These are phyloP conservation scores for Macrolepiota fuliginosa DNA, from an alignment of 768 basidiomycete species.

Conservation along the genomic window DNA sequence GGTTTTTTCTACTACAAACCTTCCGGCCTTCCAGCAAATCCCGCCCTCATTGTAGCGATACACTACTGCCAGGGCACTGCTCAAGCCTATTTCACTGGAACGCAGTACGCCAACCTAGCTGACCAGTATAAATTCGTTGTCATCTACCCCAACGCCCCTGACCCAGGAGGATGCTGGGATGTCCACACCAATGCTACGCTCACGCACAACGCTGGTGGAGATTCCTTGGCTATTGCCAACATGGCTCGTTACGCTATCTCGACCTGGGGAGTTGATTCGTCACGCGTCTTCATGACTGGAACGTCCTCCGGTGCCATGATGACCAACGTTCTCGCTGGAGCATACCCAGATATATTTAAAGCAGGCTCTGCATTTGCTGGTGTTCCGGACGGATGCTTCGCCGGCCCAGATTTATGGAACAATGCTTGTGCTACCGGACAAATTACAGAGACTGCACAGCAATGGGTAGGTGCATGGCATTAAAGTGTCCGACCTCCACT, in stretches of 20 bases:
- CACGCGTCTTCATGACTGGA: slow-evolving; percentile 50
- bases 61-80: slow-evolving; percentile 54
- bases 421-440: slow-evolving; percentile 42
- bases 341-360: slow-evolving; percentile 52
- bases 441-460: slow-evolving; percentile 38
- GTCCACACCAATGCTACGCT: slow-evolving; percentile 48
- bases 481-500: neutral
- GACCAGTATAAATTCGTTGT: slow-evolving; percentile 49
- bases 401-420: slow-evolving; percentile 46
- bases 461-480: slow-evolving; percentile 38
- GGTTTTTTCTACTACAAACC: slow-evolving; percentile 46
- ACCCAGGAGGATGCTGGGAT: slow-evolving; percentile 50
- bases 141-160: slow-evolving; percentile 45
- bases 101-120: slow-evolving; percentile 47
- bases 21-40: slow-evolving; percentile 30
- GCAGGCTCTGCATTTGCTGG: slow-evolving; percentile 50
- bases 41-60: slow-evolving; percentile 50
- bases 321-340: slow-evolving; percentile 53
- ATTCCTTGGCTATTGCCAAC: slow-evolving; percentile 49
- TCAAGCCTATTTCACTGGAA: slow-evolving; percentile 47
- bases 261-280: slow-evolving; percentile 44
- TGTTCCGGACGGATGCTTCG: slow-evolving; percentile 55
- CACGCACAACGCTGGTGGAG: slow-evolving; percentile 53
- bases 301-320: slow-evolving; percentile 58
- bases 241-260: slow-evolving; percentile 46